Evolutionary conservation across 2,329 filamentous ascomycete genomes (phyloP).

Genomic region (Aspergillus vadensis): DNA sequence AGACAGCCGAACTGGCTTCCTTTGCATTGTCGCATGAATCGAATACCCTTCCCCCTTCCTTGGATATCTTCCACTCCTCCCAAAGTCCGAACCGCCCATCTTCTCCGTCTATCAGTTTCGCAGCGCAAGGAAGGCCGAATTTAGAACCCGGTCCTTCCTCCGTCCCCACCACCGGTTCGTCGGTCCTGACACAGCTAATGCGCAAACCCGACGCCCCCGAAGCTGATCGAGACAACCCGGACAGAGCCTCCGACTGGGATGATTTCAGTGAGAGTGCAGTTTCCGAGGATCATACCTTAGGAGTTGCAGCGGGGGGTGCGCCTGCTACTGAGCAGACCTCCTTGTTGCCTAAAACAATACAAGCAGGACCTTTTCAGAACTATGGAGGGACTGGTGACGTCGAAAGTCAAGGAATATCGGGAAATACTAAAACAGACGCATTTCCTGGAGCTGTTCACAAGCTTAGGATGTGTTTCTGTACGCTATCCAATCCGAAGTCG

Average conservation of each 20-base stretch:
- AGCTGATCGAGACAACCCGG: constrained; percentile 16
- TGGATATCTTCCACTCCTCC: constrained; percentile 33
- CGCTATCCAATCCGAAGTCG: constrained; percentile 62
- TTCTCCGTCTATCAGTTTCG: constrained; percentile 28
- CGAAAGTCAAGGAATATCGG: constrained; percentile 28
- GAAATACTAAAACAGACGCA: constrained; percentile 15
- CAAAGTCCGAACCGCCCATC: constrained; percentile 12
- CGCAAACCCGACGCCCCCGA: constrained; percentile 39
- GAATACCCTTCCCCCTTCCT: constrained; percentile 30
- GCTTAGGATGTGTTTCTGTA: constrained; percentile 29
- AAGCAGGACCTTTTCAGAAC: constrained; percentile 29
- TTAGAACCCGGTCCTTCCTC: constrained; percentile 21
- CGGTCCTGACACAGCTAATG: constrained; percentile 55
- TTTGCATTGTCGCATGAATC: constrained; percentile 66
- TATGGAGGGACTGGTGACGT: constrained; percentile 38
- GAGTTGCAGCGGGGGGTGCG: constrained; percentile 20
- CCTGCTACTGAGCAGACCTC: constrained; percentile 40
- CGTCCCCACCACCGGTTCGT: constrained; percentile 40
- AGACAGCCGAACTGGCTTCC: constrained; percentile 82
- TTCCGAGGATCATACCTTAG: constrained; percentile 14
- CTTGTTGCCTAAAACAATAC: constrained; percentile 33
- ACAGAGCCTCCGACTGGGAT: constrained; percentile 14
- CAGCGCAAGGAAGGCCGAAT: constrained; percentile 14
- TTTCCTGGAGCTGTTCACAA: constrained; percentile 23
- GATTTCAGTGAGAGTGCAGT: constrained; percentile 20